These are phyloP conservation scores for Davidsoniella eucalypti DNA, from an alignment of 2,329 filamentous ascomycete genomes.

Conservation along the genomic window DNA sequence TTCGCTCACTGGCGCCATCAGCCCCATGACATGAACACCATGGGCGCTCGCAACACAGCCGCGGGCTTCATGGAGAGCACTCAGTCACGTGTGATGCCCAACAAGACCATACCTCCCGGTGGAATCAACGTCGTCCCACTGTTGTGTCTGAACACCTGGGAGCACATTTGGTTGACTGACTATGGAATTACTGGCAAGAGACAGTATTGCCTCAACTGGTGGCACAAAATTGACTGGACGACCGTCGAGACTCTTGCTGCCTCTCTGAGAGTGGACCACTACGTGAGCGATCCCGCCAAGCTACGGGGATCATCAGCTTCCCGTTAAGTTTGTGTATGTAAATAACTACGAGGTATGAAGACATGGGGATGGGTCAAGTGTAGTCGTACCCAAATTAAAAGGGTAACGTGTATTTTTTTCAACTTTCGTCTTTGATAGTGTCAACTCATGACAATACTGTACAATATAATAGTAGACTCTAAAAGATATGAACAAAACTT, in stretches of 20 bases:
- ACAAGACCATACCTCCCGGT: constrained; percentile 31
- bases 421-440: constrained; percentile 3
- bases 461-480: constrained; percentile 12
- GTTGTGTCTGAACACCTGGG: constrained; percentile 89
- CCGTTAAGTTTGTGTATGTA: not conserved
- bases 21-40: constrained; percentile 52
- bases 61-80: constrained; percentile 19
- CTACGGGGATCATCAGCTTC: not conserved
- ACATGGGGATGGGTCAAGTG: not conserved
- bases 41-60: constrained; percentile 25
- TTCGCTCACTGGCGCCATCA: constrained; percentile 68
- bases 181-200: constrained; percentile 62
- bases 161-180: constrained; percentile 80
- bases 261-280: not conserved
- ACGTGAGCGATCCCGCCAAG: constrained; percentile 1
- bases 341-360: not conserved
- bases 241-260: constrained; percentile 36
- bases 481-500: constrained; percentile 1
- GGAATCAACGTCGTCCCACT: constrained; percentile 57
- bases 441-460: constrained; percentile 5
- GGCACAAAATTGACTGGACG: constrained; percentile 75
- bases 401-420: constrained; percentile 4
- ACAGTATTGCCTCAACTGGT: constrained; percentile 65
- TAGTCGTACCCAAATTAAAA: not conserved
- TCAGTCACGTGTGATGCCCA: constrained; percentile 13